phyloP scores from a whole-genome alignment of 176 grass and related monocot genomes.

The Leersia perrieri region DNA sequence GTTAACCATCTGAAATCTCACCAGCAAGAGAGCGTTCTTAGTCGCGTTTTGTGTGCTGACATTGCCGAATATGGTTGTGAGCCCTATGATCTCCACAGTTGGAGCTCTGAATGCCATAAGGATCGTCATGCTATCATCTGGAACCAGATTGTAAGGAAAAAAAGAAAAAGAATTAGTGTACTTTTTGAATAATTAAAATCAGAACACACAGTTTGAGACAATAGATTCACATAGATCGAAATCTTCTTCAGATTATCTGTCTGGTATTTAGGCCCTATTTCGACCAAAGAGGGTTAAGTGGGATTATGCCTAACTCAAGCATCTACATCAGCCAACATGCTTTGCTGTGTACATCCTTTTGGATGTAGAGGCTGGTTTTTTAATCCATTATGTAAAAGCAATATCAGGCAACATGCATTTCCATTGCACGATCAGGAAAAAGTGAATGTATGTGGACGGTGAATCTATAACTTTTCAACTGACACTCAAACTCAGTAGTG shows the following conservation, averaged over 20 bases:
- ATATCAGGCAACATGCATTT: background rate
- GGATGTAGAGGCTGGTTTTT: too few species aligned
- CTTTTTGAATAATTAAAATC: background rate
- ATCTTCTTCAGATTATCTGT: slow-evolving; percentile 4
- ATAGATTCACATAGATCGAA: background rate
- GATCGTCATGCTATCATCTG: slow-evolving; percentile 95
- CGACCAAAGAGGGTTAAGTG: background rate
- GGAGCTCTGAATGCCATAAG: slow-evolving; percentile 81
- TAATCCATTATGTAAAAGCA: too few species aligned
- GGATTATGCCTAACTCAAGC: background rate
- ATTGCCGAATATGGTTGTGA: slow-evolving; percentile 93
- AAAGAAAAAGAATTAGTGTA: background rate
- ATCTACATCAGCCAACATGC: background rate
- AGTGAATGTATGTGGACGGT: background rate
- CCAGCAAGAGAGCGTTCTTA: slow-evolving; percentile 81
- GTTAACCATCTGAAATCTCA: slow-evolving; percentile 18
- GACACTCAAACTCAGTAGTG: background rate
- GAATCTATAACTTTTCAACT: background rate
- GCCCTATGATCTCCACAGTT: slow-evolving; percentile 67
- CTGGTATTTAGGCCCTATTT: background rate
- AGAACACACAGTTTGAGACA: background rate
- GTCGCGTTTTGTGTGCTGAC: slow-evolving; percentile 59
- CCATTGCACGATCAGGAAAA: background rate
- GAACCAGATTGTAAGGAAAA: background rate
- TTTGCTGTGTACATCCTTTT: too few species aligned